A percentile compares a stretch with the other conserved stretches of the same genome.
These are phyloP conservation scores for Gardenia jasminoides DNA, from an alignment of 257 asterid species.

Conservation along the genomic window DNA sequence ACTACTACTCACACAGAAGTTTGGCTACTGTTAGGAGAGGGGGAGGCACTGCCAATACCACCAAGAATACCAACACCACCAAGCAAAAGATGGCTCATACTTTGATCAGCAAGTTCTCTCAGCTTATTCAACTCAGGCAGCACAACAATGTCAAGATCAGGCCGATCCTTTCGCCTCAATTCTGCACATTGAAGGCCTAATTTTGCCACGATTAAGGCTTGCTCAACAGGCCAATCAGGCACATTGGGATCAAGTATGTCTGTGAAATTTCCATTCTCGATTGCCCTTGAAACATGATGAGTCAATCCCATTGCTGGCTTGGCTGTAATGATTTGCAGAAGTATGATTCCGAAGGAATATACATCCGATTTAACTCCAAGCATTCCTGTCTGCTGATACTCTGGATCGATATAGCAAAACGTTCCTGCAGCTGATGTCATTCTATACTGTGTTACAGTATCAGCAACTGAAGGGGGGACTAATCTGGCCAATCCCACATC, in stretches of 20 bases:
- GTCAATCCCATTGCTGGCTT: conserved; percentile 82
- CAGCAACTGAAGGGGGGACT: conserved; percentile 61
- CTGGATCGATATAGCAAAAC: conserved; percentile 90
- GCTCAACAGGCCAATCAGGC: conserved; percentile 77
- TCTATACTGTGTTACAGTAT: conserved; percentile 60
- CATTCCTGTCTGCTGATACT: conserved; percentile 91
- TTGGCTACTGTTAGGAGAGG: conserved; percentile 39
- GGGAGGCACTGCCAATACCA: conserved; percentile 15
- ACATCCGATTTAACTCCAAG: conserved; percentile 88
- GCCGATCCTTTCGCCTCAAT: conserved; percentile 77
- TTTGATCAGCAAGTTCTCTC: conserved; percentile 53
- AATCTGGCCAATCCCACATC: conserved; percentile 87
- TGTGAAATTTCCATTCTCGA: conserved; percentile 48
- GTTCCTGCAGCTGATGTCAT: conserved; percentile 94
- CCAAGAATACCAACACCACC: no score
- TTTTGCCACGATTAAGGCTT: conserved; percentile 51
- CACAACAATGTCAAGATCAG: conserved; percentile 63
- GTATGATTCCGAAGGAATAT: conserved; percentile 73
- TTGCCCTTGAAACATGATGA: conserved; percentile 41
- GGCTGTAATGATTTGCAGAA: conserved; percentile 63
- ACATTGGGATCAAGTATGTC: conserved; percentile 65
- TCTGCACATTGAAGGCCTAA: conserved; percentile 73
- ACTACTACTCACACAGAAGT: conserved; percentile 14
- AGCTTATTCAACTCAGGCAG: conserved; percentile 61
- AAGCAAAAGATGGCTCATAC: conserved; percentile 34